Percentiles rank a stretch among this genome's conserved stretches.
Conservation (phyloP, 352 stramenopile species). For the Pilasporangium apinafurcum region DNA sequence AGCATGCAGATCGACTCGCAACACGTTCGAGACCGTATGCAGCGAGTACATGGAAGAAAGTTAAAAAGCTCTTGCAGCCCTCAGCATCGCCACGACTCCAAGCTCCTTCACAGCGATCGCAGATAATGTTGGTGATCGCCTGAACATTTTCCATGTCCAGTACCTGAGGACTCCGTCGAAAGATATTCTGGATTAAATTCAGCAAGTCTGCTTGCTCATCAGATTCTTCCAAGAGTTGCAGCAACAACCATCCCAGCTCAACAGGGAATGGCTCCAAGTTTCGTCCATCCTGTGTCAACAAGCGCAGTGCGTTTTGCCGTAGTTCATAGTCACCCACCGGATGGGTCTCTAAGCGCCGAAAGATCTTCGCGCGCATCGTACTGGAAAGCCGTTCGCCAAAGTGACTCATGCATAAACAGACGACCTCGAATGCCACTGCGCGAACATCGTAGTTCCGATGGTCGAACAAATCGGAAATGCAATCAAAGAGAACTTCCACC, state of each 20-base stretch:
- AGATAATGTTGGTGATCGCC: slow-evolving; percentile 65
- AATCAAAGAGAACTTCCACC: slow-evolving; percentile 58
- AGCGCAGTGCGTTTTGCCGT: slow-evolving; percentile 57
- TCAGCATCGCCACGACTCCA: slow-evolving; percentile 67
- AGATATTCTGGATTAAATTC: slow-evolving; percentile 63
- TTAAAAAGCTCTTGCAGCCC: slow-evolving; percentile 61
- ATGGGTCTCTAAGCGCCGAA: slow-evolving; percentile 43
- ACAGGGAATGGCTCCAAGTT: slow-evolving; percentile 58
- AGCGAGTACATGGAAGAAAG: slow-evolving; percentile 72
- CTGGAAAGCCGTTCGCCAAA: slow-evolving; percentile 44
- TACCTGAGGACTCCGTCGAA: slow-evolving; percentile 43
- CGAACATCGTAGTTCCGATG: slow-evolving; percentile 67
- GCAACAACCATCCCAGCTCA: slow-evolving; percentile 68
- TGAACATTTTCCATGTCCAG: slow-evolving; percentile 64
- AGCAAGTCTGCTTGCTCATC: slow-evolving; percentile 76
- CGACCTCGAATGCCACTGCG: slow-evolving; percentile 65
- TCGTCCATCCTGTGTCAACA: slow-evolving; percentile 58
- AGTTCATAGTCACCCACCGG: slow-evolving; percentile 42
- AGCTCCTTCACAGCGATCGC: slow-evolving; percentile 58
- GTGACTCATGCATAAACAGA: slow-evolving; percentile 58
- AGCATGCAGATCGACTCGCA: slow-evolving; percentile 46
- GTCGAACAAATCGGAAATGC: slow-evolving; percentile 62
- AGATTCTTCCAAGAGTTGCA: slow-evolving; percentile 72
- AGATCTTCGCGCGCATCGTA: slow-evolving; percentile 41
- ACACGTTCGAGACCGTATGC: slow-evolving; percentile 53